Evolutionary conservation across 2,329 filamentous ascomycete genomes (phyloP), one percentile per base, ranked within the genome.

Genomic region (Pseudogymnoascus sp.): DNA sequence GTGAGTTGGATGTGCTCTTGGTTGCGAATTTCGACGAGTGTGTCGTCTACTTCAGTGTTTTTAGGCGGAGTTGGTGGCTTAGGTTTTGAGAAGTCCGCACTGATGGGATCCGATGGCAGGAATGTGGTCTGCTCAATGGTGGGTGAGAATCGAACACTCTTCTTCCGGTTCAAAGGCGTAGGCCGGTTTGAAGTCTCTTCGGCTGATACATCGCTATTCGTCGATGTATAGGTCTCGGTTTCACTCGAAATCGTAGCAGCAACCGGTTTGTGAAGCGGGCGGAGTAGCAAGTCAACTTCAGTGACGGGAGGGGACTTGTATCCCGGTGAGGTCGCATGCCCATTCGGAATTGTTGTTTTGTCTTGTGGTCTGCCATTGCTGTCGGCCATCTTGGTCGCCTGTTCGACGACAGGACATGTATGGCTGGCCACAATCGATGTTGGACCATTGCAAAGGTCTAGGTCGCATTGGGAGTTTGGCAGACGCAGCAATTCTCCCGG

Each of bases 1-100:
- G 88, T 92, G 7, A 99, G 80, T 72, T 97, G 94, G n/a, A 97
- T 85, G 71, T 97, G 92, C 70, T 99, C 94, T 76, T 89, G 75
- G 77, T 85, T 77, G 62, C 78, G 69, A 63, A 80, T 73, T 6
- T 62, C 58, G 14, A 77, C 58, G 0, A 64, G 63, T 19, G 67
- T 63, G 30, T 73, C 67, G 1, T 75, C 69, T 19, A 67, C 66
- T 22, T 66, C 61, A 2, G 45, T 49, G 7, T 30, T 62, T 49
- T 59, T 63, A 2, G 52, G 67, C 19, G 69, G 69, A 35, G 66
- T 71, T 55, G 70, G 60, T 8, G 35, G 7, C 19, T 39, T 38
- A 5, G 7, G 23, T 25, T 25, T 55, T 33, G 28, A 55, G 28
- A 33, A 35, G n/a, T 55, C 49, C 5, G 49, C 25, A 14, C 11